Base-by-base conservation (phyloP, 2,329 filamentous ascomycete genomes). In the Didymella segeticola region DNA sequence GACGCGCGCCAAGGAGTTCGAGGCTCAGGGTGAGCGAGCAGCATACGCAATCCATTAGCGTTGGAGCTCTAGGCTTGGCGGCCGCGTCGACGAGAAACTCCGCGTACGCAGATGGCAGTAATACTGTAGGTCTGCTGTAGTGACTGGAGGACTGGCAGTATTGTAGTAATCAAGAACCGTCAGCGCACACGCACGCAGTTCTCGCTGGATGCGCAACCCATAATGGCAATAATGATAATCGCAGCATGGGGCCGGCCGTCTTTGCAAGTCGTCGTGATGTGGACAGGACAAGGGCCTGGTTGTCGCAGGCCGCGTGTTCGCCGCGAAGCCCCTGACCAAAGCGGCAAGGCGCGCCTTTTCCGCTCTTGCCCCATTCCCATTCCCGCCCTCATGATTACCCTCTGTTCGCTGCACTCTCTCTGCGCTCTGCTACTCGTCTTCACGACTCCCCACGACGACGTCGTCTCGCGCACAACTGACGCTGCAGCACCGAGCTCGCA, bases 371-470 rank as follows among this genome's bases (percentile, higher is more conserved):
- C 53, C 53, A 47, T 52, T 48, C 53, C 53, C 53, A 47, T 52
- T 56, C 53, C 53, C 53, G 43, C 53, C 53, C 53, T 56, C 48
- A 56, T 56, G 43, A 56, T 50, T 45, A 45, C 48, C 48, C 48
- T 56, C 39, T 48, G 48, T 48, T 47, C 46, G n/a, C 53, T 43
- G 38, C 46, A 50, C 49, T 34, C 39, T 31, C 48, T 50, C 49
- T 49, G 47, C 45, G 51, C 34, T 41, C 45, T 36, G 49, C 49
- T 43, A 38, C 26, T 36, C 27, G 50, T 43, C 27, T 46, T 25
- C 42, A 55, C 37, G 42, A 43, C 37, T 17, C 14, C 10, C 11
- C 39, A n/a, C n/a, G 38, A 43, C 47, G 37, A 39, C 47, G 53
- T 52, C 53, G 53, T 42, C 47, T 51, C 23, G 53, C 53, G 53